Percentiles rank a stretch among this genome's conserved stretches.
These are phyloP conservation scores for Thielaviopsis musarum DNA, from an alignment of 2,329 filamentous ascomycete species.

Conservation along the genomic window DNA sequence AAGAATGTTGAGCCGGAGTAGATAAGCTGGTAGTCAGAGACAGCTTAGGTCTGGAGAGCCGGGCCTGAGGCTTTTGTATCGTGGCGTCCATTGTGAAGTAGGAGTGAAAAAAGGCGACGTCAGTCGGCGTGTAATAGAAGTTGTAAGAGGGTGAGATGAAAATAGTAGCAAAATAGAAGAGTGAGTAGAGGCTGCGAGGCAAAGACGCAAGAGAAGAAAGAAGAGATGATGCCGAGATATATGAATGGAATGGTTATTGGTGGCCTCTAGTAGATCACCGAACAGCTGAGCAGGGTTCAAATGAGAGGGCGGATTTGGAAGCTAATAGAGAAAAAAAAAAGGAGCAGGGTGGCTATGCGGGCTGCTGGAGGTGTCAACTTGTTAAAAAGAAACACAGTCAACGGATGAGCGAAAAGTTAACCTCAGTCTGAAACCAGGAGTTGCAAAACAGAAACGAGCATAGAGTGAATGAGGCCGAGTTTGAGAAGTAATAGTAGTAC, in stretches of 20 bases:
- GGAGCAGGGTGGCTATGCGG: not conserved
- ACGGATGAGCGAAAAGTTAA: not conserved
- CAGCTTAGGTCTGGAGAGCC: conserved; percentile 8
- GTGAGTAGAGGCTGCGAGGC: not conserved
- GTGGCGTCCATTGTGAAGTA: conserved; percentile 5
- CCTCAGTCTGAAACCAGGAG: not conserved
- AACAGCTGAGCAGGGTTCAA: not conserved
- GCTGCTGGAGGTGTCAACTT: not conserved
- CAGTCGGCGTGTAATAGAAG: not conserved
- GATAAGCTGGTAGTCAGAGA: conserved; percentile 29
- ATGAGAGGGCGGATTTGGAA: not conserved
- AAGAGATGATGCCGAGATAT: not conserved
- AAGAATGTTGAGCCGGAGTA: conserved; percentile 10
- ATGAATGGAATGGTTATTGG: not conserved
- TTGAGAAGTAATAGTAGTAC: not conserved
- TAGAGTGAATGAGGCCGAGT: not conserved
- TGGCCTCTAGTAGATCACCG: not conserved
- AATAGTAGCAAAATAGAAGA: not conserved
- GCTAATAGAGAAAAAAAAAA: no score
- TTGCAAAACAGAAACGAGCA: not conserved
- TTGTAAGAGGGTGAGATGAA: not conserved
- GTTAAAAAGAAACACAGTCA: not conserved
- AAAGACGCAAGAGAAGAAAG: not conserved
- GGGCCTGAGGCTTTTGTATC: conserved; percentile 4
- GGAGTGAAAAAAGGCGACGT: not conserved